phyloP scores from a whole-genome alignment of 176 grass and related monocot species.

The Zoysia pacifica region DNA sequence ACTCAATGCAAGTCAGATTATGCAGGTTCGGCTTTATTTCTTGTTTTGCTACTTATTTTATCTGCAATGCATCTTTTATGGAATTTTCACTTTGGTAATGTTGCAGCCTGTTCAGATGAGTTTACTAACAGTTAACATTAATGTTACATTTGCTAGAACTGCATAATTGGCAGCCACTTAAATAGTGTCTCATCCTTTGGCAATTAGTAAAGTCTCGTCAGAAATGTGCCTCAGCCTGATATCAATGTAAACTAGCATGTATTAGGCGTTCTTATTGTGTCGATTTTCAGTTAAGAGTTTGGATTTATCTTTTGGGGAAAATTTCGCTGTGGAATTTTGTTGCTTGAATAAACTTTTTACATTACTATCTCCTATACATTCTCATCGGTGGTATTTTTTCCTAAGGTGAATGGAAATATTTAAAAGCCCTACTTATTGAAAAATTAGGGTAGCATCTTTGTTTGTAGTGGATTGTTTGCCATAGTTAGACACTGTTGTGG shows the following conservation, averaged over 20 bases:
- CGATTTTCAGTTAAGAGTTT: too few relatives aligned
- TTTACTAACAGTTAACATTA: conserved; percentile 17
- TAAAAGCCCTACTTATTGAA: conserved; percentile 2
- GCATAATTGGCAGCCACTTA: conserved; percentile 16
- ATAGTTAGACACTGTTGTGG: background rate
- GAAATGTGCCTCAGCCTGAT: background rate
- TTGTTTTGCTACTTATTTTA: background rate
- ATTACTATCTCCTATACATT: background rate
- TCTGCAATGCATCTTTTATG: conserved; percentile 14
- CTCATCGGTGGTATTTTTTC: background rate
- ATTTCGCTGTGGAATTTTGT: background rate
- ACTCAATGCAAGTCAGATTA: conserved; percentile 51
- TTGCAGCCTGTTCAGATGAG: conserved; percentile 17
- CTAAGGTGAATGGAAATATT: background rate
- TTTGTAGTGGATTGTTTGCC: conserved; percentile 1
- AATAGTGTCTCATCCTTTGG: background rate
- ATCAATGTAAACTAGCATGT: background rate
- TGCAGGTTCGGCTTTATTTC: conserved; percentile 48
- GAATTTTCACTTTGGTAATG: conserved; percentile 16
- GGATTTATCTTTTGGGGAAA: too few relatives aligned
- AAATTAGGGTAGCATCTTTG: background rate
- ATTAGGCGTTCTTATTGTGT: too few relatives aligned
- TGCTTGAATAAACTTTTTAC: conserved; percentile 10
- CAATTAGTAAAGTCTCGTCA: too few relatives aligned
- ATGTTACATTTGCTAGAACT: conserved; percentile 25